These are phyloP conservation scores for Solanum pennellii DNA, from an alignment of 257 asterid genomes.

Conservation along the genomic window DNA sequence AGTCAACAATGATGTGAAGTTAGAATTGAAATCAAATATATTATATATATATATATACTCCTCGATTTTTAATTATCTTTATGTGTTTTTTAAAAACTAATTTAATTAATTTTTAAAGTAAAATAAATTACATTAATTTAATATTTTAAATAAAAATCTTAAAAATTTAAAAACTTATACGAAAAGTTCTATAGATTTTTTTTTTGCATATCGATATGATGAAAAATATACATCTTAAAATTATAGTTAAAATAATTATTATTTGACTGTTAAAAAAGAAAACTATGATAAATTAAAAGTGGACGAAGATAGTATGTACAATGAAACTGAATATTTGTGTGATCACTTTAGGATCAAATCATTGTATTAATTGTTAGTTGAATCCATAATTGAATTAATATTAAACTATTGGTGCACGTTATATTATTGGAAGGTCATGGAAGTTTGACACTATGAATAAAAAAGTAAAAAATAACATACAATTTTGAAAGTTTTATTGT, in stretches of 20 bases:
- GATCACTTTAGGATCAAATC: neutral
- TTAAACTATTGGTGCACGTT: neutral
- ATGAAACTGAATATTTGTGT: neutral
- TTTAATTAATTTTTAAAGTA: too few relatives aligned
- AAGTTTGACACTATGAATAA: neutral
- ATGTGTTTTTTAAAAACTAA: too few relatives aligned
- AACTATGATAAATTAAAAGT: too few relatives aligned
- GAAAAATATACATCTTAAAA: too few relatives aligned
- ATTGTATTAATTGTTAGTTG: neutral
- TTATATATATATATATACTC: neutral
- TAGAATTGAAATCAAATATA: neutral
- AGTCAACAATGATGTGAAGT: neutral
- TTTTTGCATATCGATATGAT: too few relatives aligned
- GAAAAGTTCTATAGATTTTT: accelerated
- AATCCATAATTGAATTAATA: neutral
- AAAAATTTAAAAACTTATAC: too few relatives aligned
- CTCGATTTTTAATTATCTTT: too few relatives aligned
- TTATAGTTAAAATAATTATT: too few relatives aligned
- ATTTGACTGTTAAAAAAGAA: too few relatives aligned
- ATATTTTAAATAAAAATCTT: too few relatives aligned
- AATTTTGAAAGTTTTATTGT: neutral
- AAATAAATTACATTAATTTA: too few relatives aligned
- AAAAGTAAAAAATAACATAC: neutral
- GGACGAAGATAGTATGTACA: neutral
- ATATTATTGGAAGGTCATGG: neutral